These are phyloP conservation scores for Fragilariopsis cylindrus DNA, from an alignment of 108 stramenopile species.

Conservation along the genomic window DNA sequence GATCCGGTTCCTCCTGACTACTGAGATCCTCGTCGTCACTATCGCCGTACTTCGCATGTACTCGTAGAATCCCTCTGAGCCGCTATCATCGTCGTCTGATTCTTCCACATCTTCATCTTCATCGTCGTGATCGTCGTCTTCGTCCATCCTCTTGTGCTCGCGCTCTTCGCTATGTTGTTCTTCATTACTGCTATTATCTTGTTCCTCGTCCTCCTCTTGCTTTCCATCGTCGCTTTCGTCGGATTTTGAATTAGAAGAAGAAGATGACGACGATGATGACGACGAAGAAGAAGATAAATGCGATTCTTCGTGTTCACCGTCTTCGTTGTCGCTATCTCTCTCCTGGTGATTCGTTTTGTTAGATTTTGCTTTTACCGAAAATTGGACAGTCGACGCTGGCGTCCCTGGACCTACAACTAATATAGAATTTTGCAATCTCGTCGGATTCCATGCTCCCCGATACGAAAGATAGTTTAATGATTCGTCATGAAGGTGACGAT, in stretches of 20 bases:
- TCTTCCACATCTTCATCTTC: slow-evolving; percentile 20
- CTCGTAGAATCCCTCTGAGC: not conserved
- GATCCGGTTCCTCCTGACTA: slow-evolving; percentile 4
- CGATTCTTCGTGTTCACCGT: not conserved
- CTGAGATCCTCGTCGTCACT: slow-evolving; percentile 21
- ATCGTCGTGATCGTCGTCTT: slow-evolving; percentile 14
- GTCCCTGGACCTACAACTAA: slow-evolving; percentile 74
- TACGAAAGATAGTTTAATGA: slow-evolving; percentile 12
- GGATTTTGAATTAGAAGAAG: not conserved
- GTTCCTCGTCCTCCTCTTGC: slow-evolving; percentile 44
- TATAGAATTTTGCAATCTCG: slow-evolving; percentile 76
- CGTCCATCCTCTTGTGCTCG: slow-evolving; percentile 32
- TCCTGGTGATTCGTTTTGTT: not conserved
- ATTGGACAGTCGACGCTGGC: slow-evolving; percentile 50
- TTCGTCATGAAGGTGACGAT: not conserved
- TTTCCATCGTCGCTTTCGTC: slow-evolving; percentile 29
- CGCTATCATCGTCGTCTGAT: slow-evolving; percentile 8
- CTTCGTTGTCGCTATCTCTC: not conserved
- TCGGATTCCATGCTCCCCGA: slow-evolving; percentile 52
- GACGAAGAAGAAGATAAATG: slow-evolving; percentile 19
- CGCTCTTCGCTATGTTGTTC: slow-evolving; percentile 12
- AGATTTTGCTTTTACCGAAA: not conserved
- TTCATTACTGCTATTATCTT: slow-evolving; percentile 24
- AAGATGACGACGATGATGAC: not conserved
- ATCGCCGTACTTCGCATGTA: not conserved